Evolutionary conservation across 73 alveolate genomes (phyloP), one percentile per base, ranked within the genome.

Genomic region (Stentor roeselii): DNA sequence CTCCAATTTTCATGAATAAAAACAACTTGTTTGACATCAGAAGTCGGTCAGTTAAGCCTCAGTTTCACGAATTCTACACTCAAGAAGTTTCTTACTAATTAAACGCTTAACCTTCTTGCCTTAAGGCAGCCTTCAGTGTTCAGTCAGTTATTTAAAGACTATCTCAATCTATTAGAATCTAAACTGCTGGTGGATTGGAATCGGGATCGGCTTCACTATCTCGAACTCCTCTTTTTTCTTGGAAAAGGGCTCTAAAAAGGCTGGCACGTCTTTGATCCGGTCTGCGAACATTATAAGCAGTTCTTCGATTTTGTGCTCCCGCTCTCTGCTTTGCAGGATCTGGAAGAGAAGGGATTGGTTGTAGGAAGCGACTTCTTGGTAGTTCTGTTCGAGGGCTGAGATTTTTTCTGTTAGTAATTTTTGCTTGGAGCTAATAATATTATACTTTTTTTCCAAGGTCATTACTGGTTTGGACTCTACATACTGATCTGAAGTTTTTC

Each of bases 401-500:
- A 50, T 50, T 50, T 50, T 50, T 50, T 50, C 67, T 6, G 30
- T 50, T 11, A 50, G 67, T 11, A 50, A 11, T 50, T 50, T 50
- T 50, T 50, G 67, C 21, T 50, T 50, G 6, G 67, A 50, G 21
- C 67, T 6, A 50, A 50, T 50, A 11, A 21, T 50, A 50, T 50
- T 50, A 50, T 50, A 50, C 21, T 50, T 50, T 21, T 50, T 50
- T 50, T 50, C 67, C 67, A 50, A 50, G 6, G 67, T 50, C 21
- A 21, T 11, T 11, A 21, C 67, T 50, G 67, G 67, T 21, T 50
- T 50, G 67, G 67, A 50, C 21, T 50, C 67, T 50, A 50, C 67
- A 50, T 50, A 50, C 67, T 11, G 21, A 50, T 67, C 80, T 11
- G 80, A 67, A 30, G 80, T 67, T 67, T 67, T 67, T 0, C 80